Evolutionary conservation across 805 yeast species (phyloP), one percentile per base, ranked within the genome.

Genomic region (Metschnikowia colocasiae): DNA sequence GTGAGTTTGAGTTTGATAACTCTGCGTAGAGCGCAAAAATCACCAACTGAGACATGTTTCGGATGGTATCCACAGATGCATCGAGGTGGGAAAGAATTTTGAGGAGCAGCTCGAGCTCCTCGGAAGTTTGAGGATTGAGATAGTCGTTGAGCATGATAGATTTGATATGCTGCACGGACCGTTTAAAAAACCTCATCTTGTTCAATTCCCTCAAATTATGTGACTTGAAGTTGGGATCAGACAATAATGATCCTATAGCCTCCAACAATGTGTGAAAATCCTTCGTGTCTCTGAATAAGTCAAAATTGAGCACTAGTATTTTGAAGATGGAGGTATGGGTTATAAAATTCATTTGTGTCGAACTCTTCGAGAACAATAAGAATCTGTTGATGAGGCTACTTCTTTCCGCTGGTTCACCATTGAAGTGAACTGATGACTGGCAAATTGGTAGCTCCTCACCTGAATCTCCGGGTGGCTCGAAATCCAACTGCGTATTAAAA

Each of bases 241-340:
- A 73, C 3, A 80, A 64, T 46, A 87, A 72, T 0, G 76, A 77
- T 1, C 77, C 73, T 40, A 85, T 69, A 52, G 85, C 92, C 50
- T 75, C 76, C 3, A 84, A 61, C 4, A 85, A 62, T 45, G 74
- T 76, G 40, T 78, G 68, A 44, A 82, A 70, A 33, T 78, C 81
- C 46, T 71, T 70, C 3, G 57, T 45, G 80, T 87, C 83, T 18
- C 80, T 67, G 46, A 81, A 85, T 51, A 85, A 74, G 51, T 87
- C 90, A 16, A 82, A 71, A 32, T 86, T 71, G 37, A 88, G 60
- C 1, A 69, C 48, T 16, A 71, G 50, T 35, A 71, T 63, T 30
- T 79, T 73, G 58, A 84, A 89, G 0, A 40, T 40, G 27, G 43
- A 20, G 15, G n/a, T 22, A 13, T 40, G 43, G 18, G 35, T 31